phyloP scores from a whole-genome alignment of 23 red algal genomes.

The Gracilaria gracilis region DNA sequence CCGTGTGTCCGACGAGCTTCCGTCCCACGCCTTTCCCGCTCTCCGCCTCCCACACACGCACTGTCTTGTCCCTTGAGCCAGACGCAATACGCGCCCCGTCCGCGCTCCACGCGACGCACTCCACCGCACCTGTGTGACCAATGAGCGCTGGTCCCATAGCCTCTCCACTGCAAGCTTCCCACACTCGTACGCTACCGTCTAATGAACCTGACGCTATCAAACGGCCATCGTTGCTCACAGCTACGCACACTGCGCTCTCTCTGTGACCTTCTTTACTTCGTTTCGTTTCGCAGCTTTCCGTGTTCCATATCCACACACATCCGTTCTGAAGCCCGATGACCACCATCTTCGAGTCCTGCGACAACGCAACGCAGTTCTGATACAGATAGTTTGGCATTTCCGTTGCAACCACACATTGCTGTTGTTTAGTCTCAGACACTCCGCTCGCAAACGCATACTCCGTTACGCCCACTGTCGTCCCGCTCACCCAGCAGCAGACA shows the following conservation, averaged over 20 bases:
- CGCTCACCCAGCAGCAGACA: no score
- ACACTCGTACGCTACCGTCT: neutral
- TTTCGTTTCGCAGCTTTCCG: neutral
- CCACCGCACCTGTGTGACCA: neutral
- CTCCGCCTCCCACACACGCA: conserved; percentile 17
- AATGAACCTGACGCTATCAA: neutral
- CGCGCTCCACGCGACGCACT: neutral
- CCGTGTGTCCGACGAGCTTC: neutral
- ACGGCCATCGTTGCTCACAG: neutral
- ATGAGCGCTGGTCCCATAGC: neutral
- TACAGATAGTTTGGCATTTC: no score
- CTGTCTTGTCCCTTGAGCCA: no score
- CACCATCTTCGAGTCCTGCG: no score
- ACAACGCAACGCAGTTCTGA: no score
- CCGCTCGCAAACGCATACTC: no score
- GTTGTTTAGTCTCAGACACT: no score
- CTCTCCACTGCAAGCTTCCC: neutral
- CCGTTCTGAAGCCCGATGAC: no score
- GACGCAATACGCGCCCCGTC: no score
- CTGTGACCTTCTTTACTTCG: neutral
- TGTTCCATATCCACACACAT: neutral
- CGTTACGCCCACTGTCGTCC: no score
- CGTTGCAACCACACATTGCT: no score
- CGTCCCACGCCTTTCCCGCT: neutral
- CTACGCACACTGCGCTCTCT: neutral